phyloP scores from a whole-genome alignment of 2,329 filamentous ascomycete species.

The Ophiostoma sp. region DNA sequence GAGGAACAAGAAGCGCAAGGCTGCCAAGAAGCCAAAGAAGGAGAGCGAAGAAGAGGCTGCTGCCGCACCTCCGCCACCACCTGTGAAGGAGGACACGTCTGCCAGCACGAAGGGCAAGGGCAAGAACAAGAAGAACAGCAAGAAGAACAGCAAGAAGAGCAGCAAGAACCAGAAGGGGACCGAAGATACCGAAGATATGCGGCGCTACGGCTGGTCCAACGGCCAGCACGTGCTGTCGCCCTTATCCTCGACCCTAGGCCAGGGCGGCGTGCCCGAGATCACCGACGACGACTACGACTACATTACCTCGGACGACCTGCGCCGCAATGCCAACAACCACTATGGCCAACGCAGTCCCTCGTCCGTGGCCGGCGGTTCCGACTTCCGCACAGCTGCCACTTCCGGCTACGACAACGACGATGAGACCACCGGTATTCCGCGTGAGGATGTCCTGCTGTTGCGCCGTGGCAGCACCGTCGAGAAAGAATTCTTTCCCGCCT shows the following conservation, averaged over 20 bases:
- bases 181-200: slow-evolving; percentile 37
- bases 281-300: slow-evolving; percentile 75
- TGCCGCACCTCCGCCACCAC: background rate
- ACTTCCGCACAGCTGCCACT: slow-evolving; percentile 25
- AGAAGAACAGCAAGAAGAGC: slow-evolving; percentile 26
- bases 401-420: slow-evolving; percentile 22
- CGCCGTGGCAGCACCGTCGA: slow-evolving; percentile 62
- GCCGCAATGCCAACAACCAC: slow-evolving; percentile 40
- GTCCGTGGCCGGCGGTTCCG: slow-evolving; percentile 23
- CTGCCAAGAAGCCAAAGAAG: slow-evolving; percentile 23
- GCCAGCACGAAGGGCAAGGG: slow-evolving; percentile 5
- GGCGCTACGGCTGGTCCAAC: slow-evolving; percentile 48
- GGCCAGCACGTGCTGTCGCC: slow-evolving; percentile 40
- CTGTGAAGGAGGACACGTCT: background rate
- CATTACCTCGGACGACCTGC: slow-evolving; percentile 71
- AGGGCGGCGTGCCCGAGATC: slow-evolving; percentile 60
- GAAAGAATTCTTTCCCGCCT: slow-evolving; percentile 67
- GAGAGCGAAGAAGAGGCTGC: background rate
- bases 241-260: slow-evolving; percentile 42
- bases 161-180: slow-evolving; percentile 18
- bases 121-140: slow-evolving; percentile 25
- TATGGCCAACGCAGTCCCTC: slow-evolving; percentile 19
- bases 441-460: slow-evolving; percentile 66
- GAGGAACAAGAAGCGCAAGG: slow-evolving; percentile 27
- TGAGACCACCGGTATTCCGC: slow-evolving; percentile 35